Conservation (phyloP, 352 stramenopile genomes). For the Elongisporangium undulatum region DNA sequence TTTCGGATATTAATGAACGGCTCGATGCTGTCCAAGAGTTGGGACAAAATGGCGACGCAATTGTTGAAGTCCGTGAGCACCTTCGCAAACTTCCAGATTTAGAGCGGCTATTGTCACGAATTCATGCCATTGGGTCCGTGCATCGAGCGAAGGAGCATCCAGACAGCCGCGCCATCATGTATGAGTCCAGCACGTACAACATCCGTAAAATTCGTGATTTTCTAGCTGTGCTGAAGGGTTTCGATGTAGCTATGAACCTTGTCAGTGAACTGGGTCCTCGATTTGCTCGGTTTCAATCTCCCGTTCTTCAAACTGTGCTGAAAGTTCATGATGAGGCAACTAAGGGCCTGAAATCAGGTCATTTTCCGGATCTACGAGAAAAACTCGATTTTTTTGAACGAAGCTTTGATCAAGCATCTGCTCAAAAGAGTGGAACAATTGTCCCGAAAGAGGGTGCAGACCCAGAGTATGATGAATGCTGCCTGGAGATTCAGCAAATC, state of each 20-base stretch:
- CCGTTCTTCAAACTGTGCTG: slow-evolving; percentile 52
- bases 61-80: slow-evolving; percentile 80
- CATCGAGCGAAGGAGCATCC: slow-evolving; percentile 89
- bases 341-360: slow-evolving; percentile 20
- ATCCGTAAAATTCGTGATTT: slow-evolving; percentile 96
- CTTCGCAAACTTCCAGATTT: slow-evolving; percentile 94
- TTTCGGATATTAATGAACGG: slow-evolving; percentile 93
- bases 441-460: slow-evolving; percentile 93
- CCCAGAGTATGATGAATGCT: slow-evolving; percentile 91
- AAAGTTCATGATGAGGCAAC: slow-evolving; percentile 21
- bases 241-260: slow-evolving; percentile 81
- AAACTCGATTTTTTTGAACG: slow-evolving; percentile 95
- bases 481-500: slow-evolving; percentile 83
- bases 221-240: slow-evolving; percentile 87
- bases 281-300: slow-evolving; percentile 50
- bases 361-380: slow-evolving; percentile 89
- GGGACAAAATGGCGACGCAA: slow-evolving; percentile 53
- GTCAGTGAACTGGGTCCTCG: slow-evolving; percentile 74
- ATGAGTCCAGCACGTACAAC: slow-evolving; percentile 96
- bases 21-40: slow-evolving; percentile 96
- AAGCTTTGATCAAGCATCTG: slow-evolving; percentile 94
- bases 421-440: slow-evolving; percentile 90
- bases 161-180: slow-evolving; percentile 96
- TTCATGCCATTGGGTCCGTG: slow-evolving; percentile 93
- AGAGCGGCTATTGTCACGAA: slow-evolving; percentile 93